These are phyloP conservation scores for Tolypocladium cylindrosporum DNA, from an alignment of 2,329 filamentous ascomycete genomes.

Conservation along the genomic window DNA sequence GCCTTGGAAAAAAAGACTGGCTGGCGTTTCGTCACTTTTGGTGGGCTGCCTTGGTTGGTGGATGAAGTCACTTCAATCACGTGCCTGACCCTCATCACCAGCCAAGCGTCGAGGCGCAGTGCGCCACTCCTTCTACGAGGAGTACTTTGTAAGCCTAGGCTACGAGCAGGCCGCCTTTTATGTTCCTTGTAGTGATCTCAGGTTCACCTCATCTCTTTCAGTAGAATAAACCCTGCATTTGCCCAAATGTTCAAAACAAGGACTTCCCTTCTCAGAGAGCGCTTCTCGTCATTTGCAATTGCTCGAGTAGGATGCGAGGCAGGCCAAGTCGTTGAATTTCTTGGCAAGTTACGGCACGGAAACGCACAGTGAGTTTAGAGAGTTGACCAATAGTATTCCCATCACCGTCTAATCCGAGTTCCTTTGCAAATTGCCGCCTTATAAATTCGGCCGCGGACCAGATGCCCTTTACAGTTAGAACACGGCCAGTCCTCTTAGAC, in stretches of 20 bases:
- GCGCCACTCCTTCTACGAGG: neutral
- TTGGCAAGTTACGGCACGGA: no score
- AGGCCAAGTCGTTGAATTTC: neutral
- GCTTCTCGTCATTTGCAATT: no score
- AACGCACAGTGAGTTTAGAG: no score
- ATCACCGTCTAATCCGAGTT: no score
- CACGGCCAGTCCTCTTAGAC: no score
- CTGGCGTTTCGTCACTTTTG: constrained; percentile 8
- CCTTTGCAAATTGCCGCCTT: no score
- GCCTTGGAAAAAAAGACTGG: constrained; percentile 6
- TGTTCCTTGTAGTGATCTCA: neutral
- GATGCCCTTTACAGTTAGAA: no score
- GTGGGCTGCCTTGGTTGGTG: constrained; percentile 10
- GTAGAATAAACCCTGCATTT: neutral
- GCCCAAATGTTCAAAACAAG: no score
- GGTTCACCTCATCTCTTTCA: neutral
- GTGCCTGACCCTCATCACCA: constrained; percentile 7
- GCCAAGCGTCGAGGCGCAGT: neutral
- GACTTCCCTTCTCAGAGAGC: neutral
- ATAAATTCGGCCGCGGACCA: no score
- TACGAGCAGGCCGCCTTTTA: no score
- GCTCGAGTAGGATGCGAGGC: neutral
- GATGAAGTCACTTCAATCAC: constrained; percentile 16
- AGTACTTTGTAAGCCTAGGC: neutral
- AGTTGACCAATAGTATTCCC: no score